Base-by-base conservation (phyloP, 805 yeast genomes). In the Cyberlindnera veronae region DNA sequence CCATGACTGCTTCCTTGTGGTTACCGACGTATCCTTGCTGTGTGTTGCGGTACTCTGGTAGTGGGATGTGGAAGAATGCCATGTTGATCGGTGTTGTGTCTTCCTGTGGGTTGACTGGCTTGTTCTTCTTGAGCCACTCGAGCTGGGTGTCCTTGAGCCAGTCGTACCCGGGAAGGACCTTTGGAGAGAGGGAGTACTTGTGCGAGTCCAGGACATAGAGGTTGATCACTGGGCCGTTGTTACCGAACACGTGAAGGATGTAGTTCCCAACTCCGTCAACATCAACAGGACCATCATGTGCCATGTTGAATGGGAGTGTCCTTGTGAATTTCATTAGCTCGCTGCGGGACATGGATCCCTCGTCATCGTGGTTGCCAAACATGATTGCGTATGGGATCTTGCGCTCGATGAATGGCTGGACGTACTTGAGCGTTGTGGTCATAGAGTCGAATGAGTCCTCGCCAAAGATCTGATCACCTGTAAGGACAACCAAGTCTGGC, bases 21-120 rank as follows among this genome's bases (percentile, higher is more conserved):
- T 63, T 60, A 1, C 99, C 99, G 6, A 81, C 67, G n/a, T 70
- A 51, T 9, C 70, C 45, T 61, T 49, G 68, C 32, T 63, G 44
- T 0, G 66, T 38, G 45, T 82, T 71, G 42, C 78, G 64, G 59
- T 78, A 90, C 60, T 93, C 98, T 1, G 96, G 93, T 14, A 90
- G 50, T 0, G 99, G 99, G 22, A 93, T 90, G 58, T 93, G 99
- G 71, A 90, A 85, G 54, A 93, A 91, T 1, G 95, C 95, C 88
- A 93, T 79, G 11, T 88, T 72, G 46, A 86, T 55, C 28, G 77
- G 81, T 5, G 61, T 64, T 16, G 33, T 29, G 8, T 43, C 44
- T 57, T 21, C 58, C 47, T 14, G 59, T 49, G 38, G n/a, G n/a
- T n/a, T 55, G 47, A 28, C 63, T 51, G 36, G 55, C n/a, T 44